These are phyloP conservation scores for Coccomyxa subellipsoidea DNA, from an alignment of 163 green algal genomes.

Conservation along the genomic window DNA sequence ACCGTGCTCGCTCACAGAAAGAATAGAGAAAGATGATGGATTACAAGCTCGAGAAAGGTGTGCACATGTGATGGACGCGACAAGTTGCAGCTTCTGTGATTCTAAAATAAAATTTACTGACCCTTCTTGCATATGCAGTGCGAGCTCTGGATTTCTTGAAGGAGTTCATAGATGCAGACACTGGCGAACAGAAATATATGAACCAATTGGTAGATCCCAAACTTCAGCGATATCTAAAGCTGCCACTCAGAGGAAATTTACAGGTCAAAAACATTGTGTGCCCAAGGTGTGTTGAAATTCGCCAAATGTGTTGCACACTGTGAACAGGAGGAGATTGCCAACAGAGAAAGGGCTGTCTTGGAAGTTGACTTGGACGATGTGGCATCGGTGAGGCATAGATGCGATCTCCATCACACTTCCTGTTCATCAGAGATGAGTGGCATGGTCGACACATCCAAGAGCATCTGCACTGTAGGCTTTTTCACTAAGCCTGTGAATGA, in stretches of 20 bases:
- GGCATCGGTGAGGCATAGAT: constrained; percentile 45
- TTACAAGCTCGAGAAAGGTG: constrained; percentile 18
- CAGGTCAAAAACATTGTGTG: no score
- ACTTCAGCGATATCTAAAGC: no score
- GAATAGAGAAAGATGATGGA: constrained; percentile 23
- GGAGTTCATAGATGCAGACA: constrained; percentile 17
- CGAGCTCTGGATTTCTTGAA: constrained; percentile 22
- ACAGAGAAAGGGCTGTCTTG: constrained; percentile 66
- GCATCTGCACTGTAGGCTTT: no score
- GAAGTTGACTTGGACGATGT: constrained; percentile 82
- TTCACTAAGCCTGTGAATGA: no score
- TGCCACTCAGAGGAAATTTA: no score
- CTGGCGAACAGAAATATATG: constrained; percentile 61
- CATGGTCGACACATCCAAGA: no score
- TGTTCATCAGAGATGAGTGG: no score
- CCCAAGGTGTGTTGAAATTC: no score
- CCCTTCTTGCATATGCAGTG: not conserved
- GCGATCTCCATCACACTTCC: not conserved
- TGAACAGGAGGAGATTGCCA: constrained; percentile 84
- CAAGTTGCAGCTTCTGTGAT: no score
- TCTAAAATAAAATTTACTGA: no score
- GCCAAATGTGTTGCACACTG: not conserved
- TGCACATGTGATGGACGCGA: not conserved
- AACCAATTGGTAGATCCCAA: constrained; percentile 60
- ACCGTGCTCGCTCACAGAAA: not conserved